Evolutionary conservation across 768 basidiomycete species (phyloP).

Genomic region (Mycena galopus): DNA sequence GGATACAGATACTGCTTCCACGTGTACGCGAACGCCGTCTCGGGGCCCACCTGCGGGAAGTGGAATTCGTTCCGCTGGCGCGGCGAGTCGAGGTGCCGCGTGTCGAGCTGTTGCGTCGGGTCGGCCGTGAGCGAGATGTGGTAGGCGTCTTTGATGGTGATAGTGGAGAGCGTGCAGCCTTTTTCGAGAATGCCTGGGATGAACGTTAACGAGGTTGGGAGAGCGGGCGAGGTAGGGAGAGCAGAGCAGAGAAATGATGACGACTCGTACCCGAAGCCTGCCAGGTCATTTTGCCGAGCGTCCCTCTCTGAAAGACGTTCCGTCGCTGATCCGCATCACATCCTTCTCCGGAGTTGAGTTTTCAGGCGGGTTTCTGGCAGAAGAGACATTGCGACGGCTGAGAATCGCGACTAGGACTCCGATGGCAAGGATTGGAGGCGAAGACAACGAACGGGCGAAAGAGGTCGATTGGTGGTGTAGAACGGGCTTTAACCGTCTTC

Average conservation of each 20-base stretch:
- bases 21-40: conserved; percentile 33
- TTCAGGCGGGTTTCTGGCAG: no score
- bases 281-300: conserved; percentile 30
- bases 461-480: no score
- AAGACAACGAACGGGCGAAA: no score
- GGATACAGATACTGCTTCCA: conserved; percentile 38
- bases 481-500: no score
- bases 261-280: conserved; percentile 29
- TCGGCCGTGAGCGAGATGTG: conserved; percentile 34
- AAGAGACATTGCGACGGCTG: no score
- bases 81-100: conserved; percentile 32
- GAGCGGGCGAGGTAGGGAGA: not conserved
- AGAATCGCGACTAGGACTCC: no score
- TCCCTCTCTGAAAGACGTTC: conserved; percentile 20
- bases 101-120: conserved; percentile 31
- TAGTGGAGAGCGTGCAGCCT: conserved; percentile 31
- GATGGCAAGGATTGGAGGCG: no score
- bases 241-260: no score
- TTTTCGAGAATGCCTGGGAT: conserved; percentile 28
- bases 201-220: not conserved
- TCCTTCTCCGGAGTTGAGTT: no score
- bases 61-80: conserved; percentile 42
- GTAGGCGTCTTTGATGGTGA: conserved; percentile 35
- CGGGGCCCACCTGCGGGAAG: conserved; percentile 28
- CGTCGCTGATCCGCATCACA: no score